Conservation (phyloP, 2,329 filamentous ascomycete genomes). For the Septoria petroselini region DNA sequence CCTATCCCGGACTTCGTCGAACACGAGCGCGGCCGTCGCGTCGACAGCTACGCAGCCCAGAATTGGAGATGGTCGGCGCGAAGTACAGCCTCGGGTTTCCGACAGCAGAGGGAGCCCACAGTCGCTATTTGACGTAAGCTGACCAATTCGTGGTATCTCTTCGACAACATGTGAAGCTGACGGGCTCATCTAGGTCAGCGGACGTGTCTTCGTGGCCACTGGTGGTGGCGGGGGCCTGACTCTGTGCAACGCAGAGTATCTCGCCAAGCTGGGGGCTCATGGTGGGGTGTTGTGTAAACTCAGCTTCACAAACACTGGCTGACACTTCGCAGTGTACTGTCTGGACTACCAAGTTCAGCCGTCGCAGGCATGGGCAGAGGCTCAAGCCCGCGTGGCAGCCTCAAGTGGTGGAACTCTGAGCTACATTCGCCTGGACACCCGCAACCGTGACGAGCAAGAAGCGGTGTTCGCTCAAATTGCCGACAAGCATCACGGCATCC, state of each 20-base stretch:
- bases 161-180: background rate
- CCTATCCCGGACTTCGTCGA: too few species aligned
- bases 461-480: constrained; percentile 31
- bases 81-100: too few species aligned
- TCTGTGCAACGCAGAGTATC: constrained; percentile 44
- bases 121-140: too few species aligned
- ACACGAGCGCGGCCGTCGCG: too few species aligned
- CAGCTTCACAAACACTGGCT: too few species aligned
- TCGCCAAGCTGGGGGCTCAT: constrained; percentile 49
- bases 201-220: constrained; percentile 28
- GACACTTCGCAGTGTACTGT: constrained; percentile 44
- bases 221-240: constrained; percentile 31
- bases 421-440: constrained; percentile 50
- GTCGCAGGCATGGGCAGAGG: constrained; percentile 43
- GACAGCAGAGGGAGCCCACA: too few species aligned
- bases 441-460: constrained; percentile 37
- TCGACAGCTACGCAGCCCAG: too few species aligned
- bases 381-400: constrained; percentile 38
- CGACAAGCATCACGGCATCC: constrained; percentile 28
- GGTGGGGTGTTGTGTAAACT: too few species aligned
- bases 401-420: constrained; percentile 44
- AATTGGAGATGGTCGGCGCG: too few species aligned
- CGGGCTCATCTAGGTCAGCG: constrained; percentile 24
- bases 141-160: too few species aligned
- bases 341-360: constrained; percentile 48